Conservation (phyloP, 768 basidiomycete genomes). For the Trichaptum fuscoviolaceum region DNA sequence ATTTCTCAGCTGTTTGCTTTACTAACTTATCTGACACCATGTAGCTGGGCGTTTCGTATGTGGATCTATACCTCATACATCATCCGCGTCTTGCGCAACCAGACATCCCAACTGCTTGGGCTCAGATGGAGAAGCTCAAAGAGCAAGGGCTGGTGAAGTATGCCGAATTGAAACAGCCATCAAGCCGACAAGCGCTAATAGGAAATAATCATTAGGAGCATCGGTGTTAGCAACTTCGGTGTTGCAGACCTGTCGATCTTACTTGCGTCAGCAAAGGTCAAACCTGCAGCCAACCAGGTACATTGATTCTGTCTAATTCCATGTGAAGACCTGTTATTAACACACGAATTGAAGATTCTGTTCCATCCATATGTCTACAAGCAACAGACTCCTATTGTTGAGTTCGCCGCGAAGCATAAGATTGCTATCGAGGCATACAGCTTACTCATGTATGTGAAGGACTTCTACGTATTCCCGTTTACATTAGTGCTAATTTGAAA, state of each 20-base stretch:
- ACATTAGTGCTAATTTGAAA: conserved; percentile 1
- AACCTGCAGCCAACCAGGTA: conserved; percentile 67
- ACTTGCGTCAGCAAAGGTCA: conserved; percentile 53
- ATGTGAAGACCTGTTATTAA: neutral
- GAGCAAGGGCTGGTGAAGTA: conserved; percentile 55
- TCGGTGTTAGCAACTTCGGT: conserved; percentile 68
- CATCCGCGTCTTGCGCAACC: conserved; percentile 45
- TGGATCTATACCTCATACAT: conserved; percentile 73
- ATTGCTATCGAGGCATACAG: conserved; percentile 75
- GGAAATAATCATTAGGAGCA: conserved; percentile 40
- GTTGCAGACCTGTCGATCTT: conserved; percentile 49
- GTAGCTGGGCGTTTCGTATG: conserved; percentile 57
- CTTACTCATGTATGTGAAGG: conserved; percentile 47
- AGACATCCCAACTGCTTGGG: conserved; percentile 60
- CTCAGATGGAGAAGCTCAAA: conserved; percentile 54
- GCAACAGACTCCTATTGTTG: conserved; percentile 48
- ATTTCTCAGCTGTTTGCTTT: neutral
- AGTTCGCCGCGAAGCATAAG: conserved; percentile 48
- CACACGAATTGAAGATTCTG: conserved; percentile 40
- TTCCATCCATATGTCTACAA: conserved; percentile 68
- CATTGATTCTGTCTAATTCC: neutral
- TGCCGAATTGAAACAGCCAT: conserved; percentile 9
- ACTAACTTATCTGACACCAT: conserved; percentile 13
- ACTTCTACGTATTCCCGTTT: neutral
- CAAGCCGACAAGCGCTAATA: neutral